Base-by-base conservation (phyloP, 805 yeast genomes). In the Komagataella phaffii region DNA sequence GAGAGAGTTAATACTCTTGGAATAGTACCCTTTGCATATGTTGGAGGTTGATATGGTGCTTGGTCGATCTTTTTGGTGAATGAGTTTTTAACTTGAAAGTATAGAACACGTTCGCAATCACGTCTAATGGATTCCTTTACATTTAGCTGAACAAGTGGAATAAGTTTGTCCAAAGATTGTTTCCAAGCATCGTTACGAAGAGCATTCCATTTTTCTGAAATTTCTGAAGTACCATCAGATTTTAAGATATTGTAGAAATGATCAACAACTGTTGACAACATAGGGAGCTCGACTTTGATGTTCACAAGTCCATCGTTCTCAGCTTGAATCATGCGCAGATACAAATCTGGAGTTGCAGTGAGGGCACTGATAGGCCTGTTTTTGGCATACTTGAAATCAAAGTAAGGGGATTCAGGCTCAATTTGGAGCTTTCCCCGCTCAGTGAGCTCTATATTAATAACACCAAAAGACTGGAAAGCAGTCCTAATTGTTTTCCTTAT, bases 241-340 rank as follows among this genome's bases (percentile, higher is more conserved):
- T 80, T 79, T 58, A 85, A 69, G 54, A 80, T 77, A 44, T 72
- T 65, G 56, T 73, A 73, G 53, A 76, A 69, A 56, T 78, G 80
- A 46, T 76, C 79, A 4, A 68, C 64, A 62, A 64, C 75, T 59
- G 55, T 72, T 51, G 52, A 69, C 56, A 62, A 72, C 55, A 70
- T 69, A 60, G 62, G 66, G 71, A 57, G 76, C 67, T 70, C 77
- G 44, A 90, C 76, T 46, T 83, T 77, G 19, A 89, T 75, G 49
- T 74, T 78, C 48, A 87, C 75, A 53, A 86, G 75, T 36, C 95
- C 95, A 56, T 79, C 74, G 5, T 80, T 66, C 64, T 93, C 99
- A 2, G 98, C 99, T 61, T 85, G 90, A 49, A 90, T 68, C 96
- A 93, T 93, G 60, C 95, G 78, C 60, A 93, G 71, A 58, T 85